A percentile compares a stretch with the other conserved stretches of the same genome.
Evolutionary conservation across 257 asterid species (phyloP).

Genomic region (Ocimum tenuiflorum): DNA sequence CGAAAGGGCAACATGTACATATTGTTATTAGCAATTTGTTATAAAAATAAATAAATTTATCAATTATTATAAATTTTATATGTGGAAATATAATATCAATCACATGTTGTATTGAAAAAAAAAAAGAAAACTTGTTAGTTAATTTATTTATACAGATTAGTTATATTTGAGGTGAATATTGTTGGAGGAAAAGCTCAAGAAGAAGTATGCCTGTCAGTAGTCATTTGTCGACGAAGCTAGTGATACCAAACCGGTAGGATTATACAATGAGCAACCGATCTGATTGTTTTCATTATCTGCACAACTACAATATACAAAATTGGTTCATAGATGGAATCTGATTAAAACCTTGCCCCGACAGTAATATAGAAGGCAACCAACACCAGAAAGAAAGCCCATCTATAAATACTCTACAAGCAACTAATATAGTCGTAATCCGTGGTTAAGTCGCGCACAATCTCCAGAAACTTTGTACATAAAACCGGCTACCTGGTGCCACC

Average conservation of each 20-base stretch:
- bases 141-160: no score
- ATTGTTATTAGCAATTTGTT: no score
- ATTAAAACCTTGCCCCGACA: not conserved
- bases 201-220: no score
- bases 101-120: no score
- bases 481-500: not conserved
- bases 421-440: not conserved
- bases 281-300: not conserved
- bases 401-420: constrained; percentile 2
- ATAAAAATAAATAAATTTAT: no score
- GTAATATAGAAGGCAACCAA: not conserved
- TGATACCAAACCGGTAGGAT: not conserved
- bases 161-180: no score
- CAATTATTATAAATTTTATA: no score
- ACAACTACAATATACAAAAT: not conserved
- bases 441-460: not conserved
- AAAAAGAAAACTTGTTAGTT: no score
- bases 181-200: no score
- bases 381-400: not conserved
- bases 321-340: not conserved
- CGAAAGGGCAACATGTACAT: no score
- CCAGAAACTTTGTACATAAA: constrained; percentile 11
- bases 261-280: not conserved
- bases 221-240: no score
- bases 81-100: no score